Evolutionary conservation across 2,329 filamentous ascomycete genomes (phyloP).

Genomic region (Dactylellina cionopaga): DNA sequence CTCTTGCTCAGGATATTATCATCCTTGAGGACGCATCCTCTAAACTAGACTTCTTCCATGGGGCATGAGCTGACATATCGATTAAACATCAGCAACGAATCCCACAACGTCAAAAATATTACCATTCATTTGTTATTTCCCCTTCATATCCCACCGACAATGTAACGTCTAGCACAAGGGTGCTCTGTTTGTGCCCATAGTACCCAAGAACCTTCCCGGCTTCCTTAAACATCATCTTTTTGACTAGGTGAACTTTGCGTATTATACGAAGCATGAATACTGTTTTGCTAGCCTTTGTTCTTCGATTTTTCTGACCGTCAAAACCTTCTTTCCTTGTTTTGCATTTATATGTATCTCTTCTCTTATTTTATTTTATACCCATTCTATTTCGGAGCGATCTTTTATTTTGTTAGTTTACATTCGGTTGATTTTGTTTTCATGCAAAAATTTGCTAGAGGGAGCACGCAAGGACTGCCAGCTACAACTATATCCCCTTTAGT

Average conservation of each 20-base stretch:
- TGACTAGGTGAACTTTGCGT: constrained; percentile 45
- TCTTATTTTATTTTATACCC: background rate
- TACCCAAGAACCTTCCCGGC: background rate
- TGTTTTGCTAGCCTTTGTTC: constrained; percentile 34
- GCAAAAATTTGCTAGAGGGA: constrained; percentile 47
- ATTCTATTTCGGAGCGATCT: constrained; percentile 41
- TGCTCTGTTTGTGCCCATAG: background rate
- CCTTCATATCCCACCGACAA: background rate
- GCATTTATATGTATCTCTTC: constrained; percentile 3
- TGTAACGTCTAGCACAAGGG: too few relatives aligned
- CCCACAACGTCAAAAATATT: background rate
- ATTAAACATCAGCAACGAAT: background rate
- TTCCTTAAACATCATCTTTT: background rate
- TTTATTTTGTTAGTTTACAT: constrained; percentile 49
- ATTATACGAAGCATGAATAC: constrained; percentile 47
- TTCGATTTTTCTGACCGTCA: constrained; percentile 26
- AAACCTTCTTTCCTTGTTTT: too few relatives aligned
- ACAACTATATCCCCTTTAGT: constrained; percentile 32
- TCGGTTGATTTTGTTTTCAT: constrained; percentile 47
- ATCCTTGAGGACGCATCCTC: constrained; percentile 69
- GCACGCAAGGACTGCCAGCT: constrained; percentile 34
- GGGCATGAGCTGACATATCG: background rate
- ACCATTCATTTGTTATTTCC: background rate
- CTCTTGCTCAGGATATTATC: constrained; percentile 76
- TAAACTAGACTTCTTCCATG: constrained; percentile 31